Percentiles rank a stretch among this genome's conserved stretches.
Evolutionary conservation across 345 rosid genomes (phyloP).

Genomic region (Fremontodendron californicum): DNA sequence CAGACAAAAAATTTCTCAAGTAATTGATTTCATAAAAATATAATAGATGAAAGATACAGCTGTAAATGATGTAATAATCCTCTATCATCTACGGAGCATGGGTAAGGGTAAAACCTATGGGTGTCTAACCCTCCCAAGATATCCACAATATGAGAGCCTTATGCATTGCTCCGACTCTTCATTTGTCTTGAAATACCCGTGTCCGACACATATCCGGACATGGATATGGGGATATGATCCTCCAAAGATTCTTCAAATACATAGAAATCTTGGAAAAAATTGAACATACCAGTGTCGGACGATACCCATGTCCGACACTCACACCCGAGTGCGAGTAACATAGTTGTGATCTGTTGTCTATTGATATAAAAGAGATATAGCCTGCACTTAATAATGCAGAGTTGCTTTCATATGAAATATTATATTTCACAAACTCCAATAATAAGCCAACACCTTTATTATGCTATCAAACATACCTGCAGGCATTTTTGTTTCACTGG

Average conservation of each 20-base stretch:
- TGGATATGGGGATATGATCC: no score
- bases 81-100: background rate
- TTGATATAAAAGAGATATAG: background rate
- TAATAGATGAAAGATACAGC: background rate
- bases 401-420: background rate
- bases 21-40: constrained; percentile 1
- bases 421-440: background rate
- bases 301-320: no score
- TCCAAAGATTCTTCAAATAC: no score
- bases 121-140: background rate
- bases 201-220: no score
- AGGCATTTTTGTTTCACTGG: background rate
- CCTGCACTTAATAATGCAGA: background rate
- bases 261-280: no score
- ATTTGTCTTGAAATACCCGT: no score
- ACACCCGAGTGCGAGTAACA: no score
- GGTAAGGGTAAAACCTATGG: background rate
- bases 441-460: background rate
- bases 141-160: background rate
- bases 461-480: background rate
- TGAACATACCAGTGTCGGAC: no score
- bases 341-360: background rate
- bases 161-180: no score
- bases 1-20: background rate
- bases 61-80: background rate